Evolutionary conservation across 345 rosid genomes (phyloP), one percentile per base, ranked within the genome.

Genomic region (Syzygium aromaticum): DNA sequence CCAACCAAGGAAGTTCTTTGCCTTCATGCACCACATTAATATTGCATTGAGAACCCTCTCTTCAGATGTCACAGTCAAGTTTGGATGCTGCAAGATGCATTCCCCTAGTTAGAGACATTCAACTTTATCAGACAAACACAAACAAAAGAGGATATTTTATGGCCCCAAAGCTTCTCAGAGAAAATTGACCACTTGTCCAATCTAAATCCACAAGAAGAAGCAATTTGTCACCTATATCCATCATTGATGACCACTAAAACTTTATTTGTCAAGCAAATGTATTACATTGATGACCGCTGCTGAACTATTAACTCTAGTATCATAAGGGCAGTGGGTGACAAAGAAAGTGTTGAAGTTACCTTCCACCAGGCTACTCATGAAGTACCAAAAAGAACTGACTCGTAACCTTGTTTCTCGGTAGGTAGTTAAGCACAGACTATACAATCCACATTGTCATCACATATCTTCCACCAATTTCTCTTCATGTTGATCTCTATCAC

Each of bases 41-140:
- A 96, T 95, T 90, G 98, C 97, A 93, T 94, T 91, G 73, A 98
- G 95, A 91, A 96, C 93, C 91, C 94, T 94, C 89, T 96, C 99
- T 89, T 98, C 98, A 16, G 98, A 95, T 87, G 97, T 98, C 89
- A 96, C 98, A 3, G 98, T 96, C 87, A 98, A 91, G 90, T 96
- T 98, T 86, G 94, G 95, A 91, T 94, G 98, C 98, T 96, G 98
- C 93, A 90, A 92, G 91, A 54, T 87, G 87, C 88, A 85, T 92
- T 38, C 28, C 73, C 78, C 85, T 83, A 83, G 86, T 82, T 84
- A 89, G 89, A 87, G 86, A 28, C 86, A 87, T 38, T 61, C 85
- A 49, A 73, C 86, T 17, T 25, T 52, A 22, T 57, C 56, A 83
- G 28, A 84, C 82, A 73, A 7, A 84, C 80, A 83, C 54, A 8